Evolutionary conservation across 768 basidiomycete species (phyloP).

Genomic region (Lentinula detonsa): DNA sequence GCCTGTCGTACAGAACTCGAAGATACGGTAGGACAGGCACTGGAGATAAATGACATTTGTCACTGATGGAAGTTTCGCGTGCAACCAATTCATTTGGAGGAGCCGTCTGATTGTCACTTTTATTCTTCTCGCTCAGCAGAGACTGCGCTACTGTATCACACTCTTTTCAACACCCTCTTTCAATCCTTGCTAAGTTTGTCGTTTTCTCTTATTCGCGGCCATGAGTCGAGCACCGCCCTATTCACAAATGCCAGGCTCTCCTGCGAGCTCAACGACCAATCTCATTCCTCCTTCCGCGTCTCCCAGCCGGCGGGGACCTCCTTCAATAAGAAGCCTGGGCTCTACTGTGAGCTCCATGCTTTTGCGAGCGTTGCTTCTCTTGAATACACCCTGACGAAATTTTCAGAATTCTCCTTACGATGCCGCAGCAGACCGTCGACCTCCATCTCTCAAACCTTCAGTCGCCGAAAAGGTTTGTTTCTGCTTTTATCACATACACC

Average conservation of each 20-base stretch:
- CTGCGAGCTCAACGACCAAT: neutral
- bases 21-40: no score
- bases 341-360: neutral
- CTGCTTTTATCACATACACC: neutral
- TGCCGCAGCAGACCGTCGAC: neutral
- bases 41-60: no score
- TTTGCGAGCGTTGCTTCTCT: neutral
- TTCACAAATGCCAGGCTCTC: conserved; percentile 3
- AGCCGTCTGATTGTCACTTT: neutral
- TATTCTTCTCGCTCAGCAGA: neutral
- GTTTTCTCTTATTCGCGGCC: neutral
- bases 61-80: neutral
- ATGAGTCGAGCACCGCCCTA: neutral
- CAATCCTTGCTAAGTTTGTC: neutral
- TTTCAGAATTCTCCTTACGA: neutral
- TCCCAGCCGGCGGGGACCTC: neutral
- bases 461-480: conserved; percentile 6
- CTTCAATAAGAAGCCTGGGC: neutral
- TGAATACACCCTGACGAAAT: neutral
- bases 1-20: no score
- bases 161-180: conserved; percentile 1
- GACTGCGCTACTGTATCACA: neutral
- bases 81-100: neutral
- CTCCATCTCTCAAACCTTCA: neutral
- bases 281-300: conserved; percentile 3